Base-by-base conservation (phyloP, 225 moss, liverwort and hornwort species). In the Marchantia paleacea region DNA sequence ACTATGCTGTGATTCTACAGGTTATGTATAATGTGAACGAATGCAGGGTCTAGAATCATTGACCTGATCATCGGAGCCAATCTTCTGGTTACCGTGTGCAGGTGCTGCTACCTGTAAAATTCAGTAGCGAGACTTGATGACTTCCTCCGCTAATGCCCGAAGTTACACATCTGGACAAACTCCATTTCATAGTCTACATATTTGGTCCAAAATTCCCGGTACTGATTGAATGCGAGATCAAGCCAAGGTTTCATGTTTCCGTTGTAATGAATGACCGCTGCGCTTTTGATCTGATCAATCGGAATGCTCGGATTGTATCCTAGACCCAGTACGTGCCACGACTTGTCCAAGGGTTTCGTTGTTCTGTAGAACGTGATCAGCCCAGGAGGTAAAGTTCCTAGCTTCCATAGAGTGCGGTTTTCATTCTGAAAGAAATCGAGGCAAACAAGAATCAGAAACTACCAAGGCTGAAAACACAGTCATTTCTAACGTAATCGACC, bases 181-280 rank as follows among this genome's bases (percentile, higher is more conserved):
- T 88, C 85, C 85, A 85, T 85, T 22, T 92, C 90, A 53, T 91
- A 94, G 74, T 92, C 90, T 25, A 95, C 85, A 73, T 97, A 91
- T 73, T 92, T 91, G 62, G 93, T 85, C 91, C 95, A 95, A 63
- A 86, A 92, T 0, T 93, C 90, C 82, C 89, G 93, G 89, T 95
- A 97, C 81, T 89, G 83, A 70, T 88, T 81, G 83, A 95, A 95
- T 78, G 89, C 91, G 3, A 97, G 89, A 18, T 95, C 97, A 72
- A 95, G 77, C 97, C 95, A 97, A 24, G 95, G 97, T 73, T 95
- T 95, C 89, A 90, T 67, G 83, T 93, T 97, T 48, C 95, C 95
- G 72, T 97, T 95, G 89, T 91, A 93, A 74, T 97, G 92, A 57
- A 97, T 80, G 13, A 97, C 97, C 4, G 95, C 93, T 47, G 93